phyloP scores from a whole-genome alignment of 129 eudicot genomes.

The Pulicaria dysenterica region DNA sequence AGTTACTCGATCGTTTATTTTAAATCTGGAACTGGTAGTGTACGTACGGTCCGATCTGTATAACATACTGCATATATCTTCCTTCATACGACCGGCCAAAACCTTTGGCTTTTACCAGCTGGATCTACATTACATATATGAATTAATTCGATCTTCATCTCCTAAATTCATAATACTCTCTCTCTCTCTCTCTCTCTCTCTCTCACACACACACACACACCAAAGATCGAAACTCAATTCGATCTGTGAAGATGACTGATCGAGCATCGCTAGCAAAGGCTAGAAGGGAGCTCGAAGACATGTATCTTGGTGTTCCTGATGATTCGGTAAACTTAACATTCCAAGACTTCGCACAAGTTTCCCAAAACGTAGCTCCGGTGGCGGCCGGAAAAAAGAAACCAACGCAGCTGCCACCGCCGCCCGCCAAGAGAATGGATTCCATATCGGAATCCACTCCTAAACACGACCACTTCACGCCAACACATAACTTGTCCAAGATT shows the following conservation, averaged over 20 bases:
- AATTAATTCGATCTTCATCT: slow-evolving; percentile 23
- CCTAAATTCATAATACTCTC: slow-evolving; percentile 17
- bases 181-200: slow-evolving; percentile 18
- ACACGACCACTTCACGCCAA: slow-evolving; percentile 28
- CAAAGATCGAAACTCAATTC: background rate
- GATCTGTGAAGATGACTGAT: slow-evolving; percentile 30
- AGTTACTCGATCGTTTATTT: too few relatives aligned
- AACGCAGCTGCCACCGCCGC: background rate
- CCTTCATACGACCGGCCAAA: slow-evolving; percentile 37
- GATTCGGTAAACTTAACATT: slow-evolving; percentile 82
- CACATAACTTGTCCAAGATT: slow-evolving; percentile 44
- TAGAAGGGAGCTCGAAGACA: slow-evolving; percentile 67
- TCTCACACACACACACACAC: background rate
- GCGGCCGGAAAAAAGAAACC: slow-evolving; percentile 39
- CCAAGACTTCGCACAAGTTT: slow-evolving; percentile 65
- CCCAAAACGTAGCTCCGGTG: slow-evolving; percentile 30
- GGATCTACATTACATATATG: slow-evolving; percentile 35
- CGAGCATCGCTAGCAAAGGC: slow-evolving; percentile 59
- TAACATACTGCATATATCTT: background rate
- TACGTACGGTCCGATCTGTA: too few relatives aligned
- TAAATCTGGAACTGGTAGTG: too few relatives aligned
- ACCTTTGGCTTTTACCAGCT: slow-evolving; percentile 15
- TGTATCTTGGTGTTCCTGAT: slow-evolving; percentile 72
- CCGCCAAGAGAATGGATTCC: slow-evolving; percentile 32
- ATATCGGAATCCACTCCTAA: slow-evolving; percentile 42